Percentiles rank a stretch among this genome's conserved stretches.
Evolutionary conservation across 2,329 filamentous ascomycete species (phyloP).

Genomic region (Clonostachys byssicola): DNA sequence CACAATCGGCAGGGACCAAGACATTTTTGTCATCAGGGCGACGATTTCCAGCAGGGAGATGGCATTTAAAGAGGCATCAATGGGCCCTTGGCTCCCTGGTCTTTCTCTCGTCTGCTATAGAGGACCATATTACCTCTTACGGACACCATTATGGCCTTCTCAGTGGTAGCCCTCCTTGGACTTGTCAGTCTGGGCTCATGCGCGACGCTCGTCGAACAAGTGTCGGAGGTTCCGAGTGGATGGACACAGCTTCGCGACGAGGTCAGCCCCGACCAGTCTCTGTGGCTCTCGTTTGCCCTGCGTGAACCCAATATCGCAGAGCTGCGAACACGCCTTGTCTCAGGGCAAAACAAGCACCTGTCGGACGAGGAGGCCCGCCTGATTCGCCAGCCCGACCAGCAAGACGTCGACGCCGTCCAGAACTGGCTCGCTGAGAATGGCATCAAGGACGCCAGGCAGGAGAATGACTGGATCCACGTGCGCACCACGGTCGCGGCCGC

Average conservation of each 20-base stretch:
- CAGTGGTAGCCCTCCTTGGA: no score
- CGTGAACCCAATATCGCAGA: conserved; percentile 20
- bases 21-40: no score
- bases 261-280: conserved; percentile 12
- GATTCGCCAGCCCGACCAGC: conserved; percentile 25
- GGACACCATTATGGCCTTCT: no score
- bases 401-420: conserved; percentile 27
- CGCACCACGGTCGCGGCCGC: conserved; percentile 31
- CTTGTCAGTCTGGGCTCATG: neutral
- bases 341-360: conserved; percentile 18
- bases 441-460: conserved; percentile 20
- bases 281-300: conserved; percentile 24
- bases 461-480: conserved; percentile 36
- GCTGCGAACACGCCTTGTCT: conserved; percentile 13
- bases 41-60: no score
- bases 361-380: conserved; percentile 24
- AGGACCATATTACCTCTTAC: no score
- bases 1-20: no score
- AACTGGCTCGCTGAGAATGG: conserved; percentile 34
- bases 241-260: conserved; percentile 16
- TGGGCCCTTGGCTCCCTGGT: no score
- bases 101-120: no score
- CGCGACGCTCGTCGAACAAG: conserved; percentile 14
- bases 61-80: no score
- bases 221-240: conserved; percentile 16